Evolutionary conservation across 2,329 filamentous ascomycete species (phyloP), one percentile per base, ranked within the genome.

Genomic region (Aspergillus sp.): DNA sequence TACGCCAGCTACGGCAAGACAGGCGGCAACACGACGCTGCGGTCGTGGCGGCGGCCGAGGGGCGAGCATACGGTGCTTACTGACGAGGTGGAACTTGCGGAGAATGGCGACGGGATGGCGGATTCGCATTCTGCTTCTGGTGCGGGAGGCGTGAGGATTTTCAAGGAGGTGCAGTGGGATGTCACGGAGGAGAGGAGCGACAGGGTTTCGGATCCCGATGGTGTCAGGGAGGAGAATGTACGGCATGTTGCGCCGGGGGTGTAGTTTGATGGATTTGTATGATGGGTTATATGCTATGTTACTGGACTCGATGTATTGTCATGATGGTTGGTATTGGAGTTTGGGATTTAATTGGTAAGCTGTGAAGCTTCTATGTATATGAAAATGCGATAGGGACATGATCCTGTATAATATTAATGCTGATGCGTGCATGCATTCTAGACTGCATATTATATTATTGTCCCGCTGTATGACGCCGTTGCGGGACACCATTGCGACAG

Each of bases 151-250:
- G 56, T 59, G 7, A 37, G 50, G 11, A 65, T 67, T 41, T 44
- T 65, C 4, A 66, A 66, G 21, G 60, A 67, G 47, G 56, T 66
- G 6, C 44, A 64, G 39, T 66, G 58, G 65, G 51, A 64, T 33
- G 58, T 51, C 5, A 62, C 58, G 7, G 62, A 65, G 55, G 50
- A 53, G 50, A 53, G 50, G 21, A 21, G 23, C 27, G 27, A 48
- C 14, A 37, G 15, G 23, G 23, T 8, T 19, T 15, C 9, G n/a
- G 35, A 49, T 19, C 7, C 15, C n/a, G 45, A 17, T 15, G n/a
- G 6, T 3, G 24, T 9, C 6, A 12, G 9, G 14, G 44, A 46
- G 23, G 44, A 46, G 6, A 19, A 15, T 23, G 11, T 14, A 5
- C 27, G 24, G 44, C 44, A 46, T 27, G 27, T 12, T 27, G 7